Percentiles rank a stretch among this genome's conserved stretches.
phyloP scores from a whole-genome alignment of 1,139 yeast genomes.

The Yamadazyma kanchanaburiensis region DNA sequence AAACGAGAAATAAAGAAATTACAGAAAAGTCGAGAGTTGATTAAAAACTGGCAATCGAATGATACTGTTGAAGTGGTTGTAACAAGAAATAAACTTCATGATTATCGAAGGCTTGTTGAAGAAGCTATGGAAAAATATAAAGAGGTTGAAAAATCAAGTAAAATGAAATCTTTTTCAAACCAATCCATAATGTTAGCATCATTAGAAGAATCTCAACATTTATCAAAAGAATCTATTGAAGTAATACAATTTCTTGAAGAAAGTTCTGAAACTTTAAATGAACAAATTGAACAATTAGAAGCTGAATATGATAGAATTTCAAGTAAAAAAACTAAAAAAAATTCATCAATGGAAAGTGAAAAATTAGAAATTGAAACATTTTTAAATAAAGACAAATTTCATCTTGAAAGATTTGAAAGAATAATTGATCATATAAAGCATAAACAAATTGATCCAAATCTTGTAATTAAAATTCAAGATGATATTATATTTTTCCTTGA shows the following conservation, averaged over 20 bases:
- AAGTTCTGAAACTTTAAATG: constrained; percentile 27
- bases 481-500: constrained; percentile 39
- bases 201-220: constrained; percentile 27
- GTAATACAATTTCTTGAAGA: constrained; percentile 30
- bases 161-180: constrained; percentile 45
- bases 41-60: constrained; percentile 78
- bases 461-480: constrained; percentile 36
- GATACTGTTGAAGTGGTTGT: constrained; percentile 44
- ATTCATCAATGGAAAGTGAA: constrained; percentile 37
- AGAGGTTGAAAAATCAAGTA: constrained; percentile 44
- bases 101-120: constrained; percentile 40
- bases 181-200: constrained; percentile 48
- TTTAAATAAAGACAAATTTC: constrained; percentile 34
- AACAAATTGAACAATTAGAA: constrained; percentile 34
- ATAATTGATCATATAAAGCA: constrained; percentile 30
- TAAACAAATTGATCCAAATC: constrained; percentile 30
- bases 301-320: constrained; percentile 38
- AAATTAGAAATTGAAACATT: constrained; percentile 42
- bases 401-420: constrained; percentile 34
- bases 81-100: constrained; percentile 35
- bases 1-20: constrained; percentile 95
- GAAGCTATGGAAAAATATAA: constrained; percentile 51
- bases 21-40: constrained; percentile 92
- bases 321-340: constrained; percentile 40
- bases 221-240: constrained; percentile 35